These are phyloP conservation scores for Colletotrichum caudatum DNA, from an alignment of 2,329 filamentous ascomycete genomes.

Conservation along the genomic window DNA sequence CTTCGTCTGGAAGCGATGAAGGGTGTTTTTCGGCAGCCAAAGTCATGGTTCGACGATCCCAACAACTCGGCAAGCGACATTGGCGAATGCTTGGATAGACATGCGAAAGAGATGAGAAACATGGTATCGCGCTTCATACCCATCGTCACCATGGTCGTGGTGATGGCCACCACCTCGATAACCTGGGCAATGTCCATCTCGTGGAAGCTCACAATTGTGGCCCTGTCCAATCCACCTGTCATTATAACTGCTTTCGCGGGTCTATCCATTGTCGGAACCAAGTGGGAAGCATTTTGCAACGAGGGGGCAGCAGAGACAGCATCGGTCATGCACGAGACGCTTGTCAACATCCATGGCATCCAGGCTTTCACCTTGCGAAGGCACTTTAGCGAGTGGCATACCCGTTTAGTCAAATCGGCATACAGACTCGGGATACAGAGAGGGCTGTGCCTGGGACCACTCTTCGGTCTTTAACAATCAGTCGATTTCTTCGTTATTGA, in stretches of 20 bases:
- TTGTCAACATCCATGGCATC: conserved; percentile 83
- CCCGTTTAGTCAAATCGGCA: conserved; percentile 61
- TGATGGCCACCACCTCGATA: conserved; percentile 77
- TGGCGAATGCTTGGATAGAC: conserved; percentile 79
- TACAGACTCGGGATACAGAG: conserved; percentile 73
- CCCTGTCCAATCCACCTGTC: conserved; percentile 75
- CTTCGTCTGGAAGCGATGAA: conserved; percentile 76
- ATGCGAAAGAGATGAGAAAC: conserved; percentile 89
- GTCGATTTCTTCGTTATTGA: conserved; percentile 79
- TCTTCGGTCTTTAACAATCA: conserved; percentile 84
- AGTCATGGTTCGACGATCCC: conserved; percentile 80
- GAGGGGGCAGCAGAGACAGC: conserved; percentile 70
- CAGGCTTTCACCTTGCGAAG: conserved; percentile 79
- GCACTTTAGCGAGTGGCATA: conserved; percentile 76
- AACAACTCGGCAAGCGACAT: conserved; percentile 74
- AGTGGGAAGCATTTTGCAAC: conserved; percentile 79
- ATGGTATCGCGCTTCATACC: conserved; percentile 83
- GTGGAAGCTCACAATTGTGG: conserved; percentile 86
- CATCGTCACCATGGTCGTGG: conserved; percentile 72
- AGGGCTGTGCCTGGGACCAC: conserved; percentile 73
- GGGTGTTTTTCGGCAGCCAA: conserved; percentile 80
- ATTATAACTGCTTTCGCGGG: conserved; percentile 74
- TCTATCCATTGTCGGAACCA: conserved; percentile 73
- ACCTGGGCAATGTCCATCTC: conserved; percentile 79
- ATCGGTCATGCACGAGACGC: conserved; percentile 78